Base-by-base conservation (phyloP, 805 yeast species). In the Cyberlindnera mississippiensis region DNA sequence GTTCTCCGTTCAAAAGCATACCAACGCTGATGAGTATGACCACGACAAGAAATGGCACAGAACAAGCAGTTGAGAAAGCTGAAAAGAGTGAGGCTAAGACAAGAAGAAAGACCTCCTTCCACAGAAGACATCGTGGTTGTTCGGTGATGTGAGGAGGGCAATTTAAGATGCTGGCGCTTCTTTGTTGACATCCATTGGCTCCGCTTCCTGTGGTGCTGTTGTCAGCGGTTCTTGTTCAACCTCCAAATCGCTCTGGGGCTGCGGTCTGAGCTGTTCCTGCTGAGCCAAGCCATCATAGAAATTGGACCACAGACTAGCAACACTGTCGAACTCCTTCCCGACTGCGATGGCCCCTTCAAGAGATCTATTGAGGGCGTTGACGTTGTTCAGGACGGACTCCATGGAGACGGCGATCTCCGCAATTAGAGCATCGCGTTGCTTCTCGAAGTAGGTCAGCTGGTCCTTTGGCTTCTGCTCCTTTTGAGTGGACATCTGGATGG, bases 311-410 rank as follows among this genome's bases (percentile, higher is more conserved):
- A 84, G 65, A n/a, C 71, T 63, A 3, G 89, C 75, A 13, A 83
- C 85, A 38, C 76, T 74, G 43, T 83, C 85, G 52, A 84, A 85
- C 45, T 82, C 90, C 54, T 79, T 78, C 2, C 93, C 90, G 3
- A 85, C 86, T 17, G 83, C 82, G 13, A 82, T 72, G 3, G 80
- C 75, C 33, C 76, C 79, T 50, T 81, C 83, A 38, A 85, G 62
- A 0, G 89, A 75, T 33, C 87, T 69, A 56, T 84, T 84, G 45
- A 85, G 64, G 16, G 79, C 72, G 50, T 81, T 82, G 43, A 85
- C 60, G 50, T 80, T 80, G 52, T 76, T 69, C 38, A 82, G 66
- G 6, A 83, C 83, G 0, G 82, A 72, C 51, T 81, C 88, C 75
- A 84, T 72, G 10, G 79, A 66, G n/a, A 60, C 53, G 2, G 79